Conservation (phyloP, 345 rosid species). For the Pistacia integerrima region DNA sequence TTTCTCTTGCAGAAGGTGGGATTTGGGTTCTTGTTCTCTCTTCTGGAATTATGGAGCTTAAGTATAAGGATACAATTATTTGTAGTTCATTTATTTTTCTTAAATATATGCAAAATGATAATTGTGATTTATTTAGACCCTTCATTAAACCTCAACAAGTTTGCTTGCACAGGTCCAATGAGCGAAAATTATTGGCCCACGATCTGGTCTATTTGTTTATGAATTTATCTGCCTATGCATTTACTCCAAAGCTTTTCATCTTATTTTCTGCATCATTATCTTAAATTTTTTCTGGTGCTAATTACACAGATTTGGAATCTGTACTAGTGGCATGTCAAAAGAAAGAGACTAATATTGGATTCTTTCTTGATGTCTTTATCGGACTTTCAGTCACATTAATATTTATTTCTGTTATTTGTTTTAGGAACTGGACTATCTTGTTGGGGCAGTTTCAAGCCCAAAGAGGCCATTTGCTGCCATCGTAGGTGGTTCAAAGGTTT, state of each 20-base stretch:
- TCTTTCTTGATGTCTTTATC: neutral
- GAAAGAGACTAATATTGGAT: neutral
- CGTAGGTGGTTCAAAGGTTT: slow-evolving; percentile 95
- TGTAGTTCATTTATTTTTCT: neutral
- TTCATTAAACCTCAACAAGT: neutral
- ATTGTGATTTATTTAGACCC: neutral
- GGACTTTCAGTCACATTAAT: slow-evolving; percentile 1
- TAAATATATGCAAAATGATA: neutral
- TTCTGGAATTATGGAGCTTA: neutral
- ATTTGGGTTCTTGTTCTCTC: neutral
- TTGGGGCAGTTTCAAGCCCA: slow-evolving; percentile 84
- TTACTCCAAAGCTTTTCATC: neutral
- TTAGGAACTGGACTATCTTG: slow-evolving; percentile 95
- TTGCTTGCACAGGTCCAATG: neutral
- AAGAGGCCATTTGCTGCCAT: slow-evolving; percentile 97
- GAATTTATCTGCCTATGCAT: neutral
- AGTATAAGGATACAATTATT: neutral
- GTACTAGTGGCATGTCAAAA: neutral
- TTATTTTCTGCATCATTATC: neutral
- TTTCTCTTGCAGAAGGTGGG: slow-evolving; percentile 92
- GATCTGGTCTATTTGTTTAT: neutral
- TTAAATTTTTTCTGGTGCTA: neutral
- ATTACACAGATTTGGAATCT: neutral
- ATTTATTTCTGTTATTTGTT: slow-evolving; percentile 12
- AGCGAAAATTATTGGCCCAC: neutral